These are phyloP conservation scores for Rubia yunnanensis DNA, from an alignment of 257 asterid species.

Conservation along the genomic window DNA sequence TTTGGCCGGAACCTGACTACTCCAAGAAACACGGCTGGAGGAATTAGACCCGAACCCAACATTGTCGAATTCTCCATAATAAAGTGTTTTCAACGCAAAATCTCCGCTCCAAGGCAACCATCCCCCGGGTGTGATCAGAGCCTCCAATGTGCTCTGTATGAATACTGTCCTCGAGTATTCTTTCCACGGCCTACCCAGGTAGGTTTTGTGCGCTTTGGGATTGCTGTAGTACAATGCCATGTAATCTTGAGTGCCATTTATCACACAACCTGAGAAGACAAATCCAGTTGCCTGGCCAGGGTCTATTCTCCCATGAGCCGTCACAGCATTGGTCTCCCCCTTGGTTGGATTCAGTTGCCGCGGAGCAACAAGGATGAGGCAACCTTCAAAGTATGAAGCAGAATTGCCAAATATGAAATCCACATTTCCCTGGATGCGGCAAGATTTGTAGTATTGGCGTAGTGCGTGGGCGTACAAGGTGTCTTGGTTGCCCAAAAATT, in stretches of 20 bases:
- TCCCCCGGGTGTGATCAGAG: conserved; percentile 19
- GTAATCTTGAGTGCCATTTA: conserved; percentile 25
- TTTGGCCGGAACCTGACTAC: conserved; percentile 19
- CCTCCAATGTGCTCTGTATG: conserved; percentile 17
- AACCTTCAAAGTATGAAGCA: conserved; percentile 36
- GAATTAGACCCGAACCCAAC: conserved; percentile 19
- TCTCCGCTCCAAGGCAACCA: conserved; percentile 31
- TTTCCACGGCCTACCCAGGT: conserved; percentile 36
- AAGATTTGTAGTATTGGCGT: conserved; percentile 48
- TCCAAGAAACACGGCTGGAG: conserved; percentile 19
- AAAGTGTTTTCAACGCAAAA: conserved; percentile 27
- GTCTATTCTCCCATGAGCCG: conserved; percentile 33
- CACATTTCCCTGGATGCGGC: conserved; percentile 43
- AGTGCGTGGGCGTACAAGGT: conserved; percentile 37
- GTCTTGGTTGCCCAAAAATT: conserved; percentile 33
- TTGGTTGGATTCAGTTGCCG: conserved; percentile 19
- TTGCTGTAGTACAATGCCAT: conserved; percentile 18
- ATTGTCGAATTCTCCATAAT: conserved; percentile 26
- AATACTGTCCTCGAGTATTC: conserved; percentile 32
- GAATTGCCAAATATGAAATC: conserved; percentile 52
- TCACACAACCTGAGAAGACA: conserved; percentile 18
- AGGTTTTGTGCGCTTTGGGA: conserved; percentile 21
- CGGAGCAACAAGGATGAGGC: conserved; percentile 32
- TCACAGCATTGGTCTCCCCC: conserved; percentile 20
- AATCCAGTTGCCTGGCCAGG: conserved; percentile 31